Base-by-base conservation (phyloP, 257 asterid species). In the Ligustrum vulgare region DNA sequence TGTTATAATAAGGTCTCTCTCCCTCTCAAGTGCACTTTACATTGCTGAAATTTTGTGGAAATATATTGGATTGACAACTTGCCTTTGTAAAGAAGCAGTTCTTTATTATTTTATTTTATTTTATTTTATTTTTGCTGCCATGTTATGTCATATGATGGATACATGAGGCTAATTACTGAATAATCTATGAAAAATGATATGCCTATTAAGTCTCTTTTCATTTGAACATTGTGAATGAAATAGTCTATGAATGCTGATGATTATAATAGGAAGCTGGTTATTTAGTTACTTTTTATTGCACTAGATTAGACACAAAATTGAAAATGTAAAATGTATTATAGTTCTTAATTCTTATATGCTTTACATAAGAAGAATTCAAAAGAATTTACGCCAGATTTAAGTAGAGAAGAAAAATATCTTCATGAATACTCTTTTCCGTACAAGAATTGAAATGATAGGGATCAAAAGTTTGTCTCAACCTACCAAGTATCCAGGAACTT, bases 321-420 rank as follows among this genome's bases (percentile, higher is more conserved):
- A 70, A 77, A 33, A 60, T 60, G 67, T 15, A 70, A 77, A 33
- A 31, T 37, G 32, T 33, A 60, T 2, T 69, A 23, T 16, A 5
- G 3, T 60, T 15, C 12, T 68, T 43, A 49, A 28, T 28, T 0
- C 31, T 67, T 60, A 18, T 58, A 11, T 43, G 33, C 65, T 49
- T 51, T 71, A 13, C 54, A 47, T 20, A 49, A 20, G 16, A 45
- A 47, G 32, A 22, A 39, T 23, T 39, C 8, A 28, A 9, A 12
- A 49, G 16, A 69, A 69, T 23, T 39, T 69, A 31, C 0, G 60
- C 22, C 36, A 11, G n/a, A 9, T 37, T 25, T 23, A 25, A 23
- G 7, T 25, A 22, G 67, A 60, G 67, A 60, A 60, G 71, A 15
- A 70, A 22, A 76, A 76, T 28, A 56, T 76, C 43, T 16, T 60